Conservation (phyloP, 1,284 basidiomycete species). For the Pyrrhoderma lamaoense region DNA sequence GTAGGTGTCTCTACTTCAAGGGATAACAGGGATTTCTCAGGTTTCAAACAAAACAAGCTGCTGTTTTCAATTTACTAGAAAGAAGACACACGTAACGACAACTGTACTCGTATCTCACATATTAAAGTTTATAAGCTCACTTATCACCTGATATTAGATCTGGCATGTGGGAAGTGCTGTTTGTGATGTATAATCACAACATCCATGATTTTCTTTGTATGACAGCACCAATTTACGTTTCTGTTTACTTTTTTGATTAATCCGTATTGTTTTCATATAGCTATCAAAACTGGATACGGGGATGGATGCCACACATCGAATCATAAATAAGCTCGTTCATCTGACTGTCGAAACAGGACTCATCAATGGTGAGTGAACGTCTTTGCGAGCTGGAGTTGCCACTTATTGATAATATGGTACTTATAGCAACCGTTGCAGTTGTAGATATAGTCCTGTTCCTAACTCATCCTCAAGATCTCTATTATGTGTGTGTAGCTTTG, state of each 20-base stretch:
- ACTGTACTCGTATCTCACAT: background rate
- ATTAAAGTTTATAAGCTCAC: background rate
- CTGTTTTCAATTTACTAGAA: background rate
- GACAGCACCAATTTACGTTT: too few relatives aligned
- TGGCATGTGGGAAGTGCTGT: background rate
- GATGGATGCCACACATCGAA: background rate
- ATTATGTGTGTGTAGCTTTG: background rate
- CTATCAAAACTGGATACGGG: background rate
- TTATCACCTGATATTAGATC: background rate
- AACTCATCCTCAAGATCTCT: background rate
- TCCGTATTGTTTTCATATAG: too few relatives aligned
- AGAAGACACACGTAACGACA: background rate
- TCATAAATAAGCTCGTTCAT: background rate
- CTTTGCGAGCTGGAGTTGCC: too few relatives aligned
- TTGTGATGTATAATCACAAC: background rate
- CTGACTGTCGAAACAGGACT: background rate
- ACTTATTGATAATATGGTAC: too few relatives aligned
- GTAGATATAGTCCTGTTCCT: conserved; percentile 1
- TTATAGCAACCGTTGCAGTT: background rate
- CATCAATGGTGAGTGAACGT: background rate
- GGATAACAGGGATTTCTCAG: background rate
- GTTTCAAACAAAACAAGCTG: background rate
- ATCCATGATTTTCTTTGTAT: conserved; percentile 1
- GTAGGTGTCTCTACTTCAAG: background rate
- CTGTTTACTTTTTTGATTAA: too few relatives aligned